Evolutionary conservation across 441 rosid species (phyloP), one percentile per base, ranked within the genome.

Genomic region (Euphorbia celastroides): DNA sequence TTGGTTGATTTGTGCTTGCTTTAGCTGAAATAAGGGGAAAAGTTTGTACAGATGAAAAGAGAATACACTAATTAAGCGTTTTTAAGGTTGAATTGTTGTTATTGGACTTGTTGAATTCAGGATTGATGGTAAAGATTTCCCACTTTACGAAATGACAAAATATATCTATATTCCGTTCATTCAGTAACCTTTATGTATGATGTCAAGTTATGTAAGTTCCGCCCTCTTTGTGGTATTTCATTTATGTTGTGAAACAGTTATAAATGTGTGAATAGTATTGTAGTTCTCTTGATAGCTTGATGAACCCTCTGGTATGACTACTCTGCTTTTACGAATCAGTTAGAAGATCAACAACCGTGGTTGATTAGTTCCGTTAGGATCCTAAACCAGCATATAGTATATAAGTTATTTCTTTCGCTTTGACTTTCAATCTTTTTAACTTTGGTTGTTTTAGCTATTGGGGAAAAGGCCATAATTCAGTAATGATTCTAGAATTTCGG

Each of bases 381-480:
- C 14, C 60, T 32, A 20, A 19, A 17, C 9, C 2, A 25, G 7
- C 41, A 27, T 25, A 5, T 41, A 23, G 16, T 34, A 17, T 19
- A 60, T 36, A 60, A 59, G n/a, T 20, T 51, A 23, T 38, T 60
- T 60, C 52, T 48, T 60, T 25, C 51, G 5, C n/a, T 57, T 26
- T 9, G 32, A 42, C 19, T 66, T 38, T n/a, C 8, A 14, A 58
- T 58, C 52, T 16, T 23, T 13, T 41, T 28, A 51, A 51, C 56
- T 20, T 19, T 20, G 7, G 26, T 19, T 51, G 56, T 48, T 20
- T 23, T 31, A 19, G 26, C 28, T 44, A 28, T 32, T 17, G 31
- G 34, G 44, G 31, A 25, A 66, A 66, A 3, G 34, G 26, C 54
- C 36, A 44, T n/a, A 9, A 46, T 34, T 42, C 9, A 13, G 30